Base-by-base conservation (phyloP, 768 basidiomycete species). In the Rhodotorula diobovata region DNA sequence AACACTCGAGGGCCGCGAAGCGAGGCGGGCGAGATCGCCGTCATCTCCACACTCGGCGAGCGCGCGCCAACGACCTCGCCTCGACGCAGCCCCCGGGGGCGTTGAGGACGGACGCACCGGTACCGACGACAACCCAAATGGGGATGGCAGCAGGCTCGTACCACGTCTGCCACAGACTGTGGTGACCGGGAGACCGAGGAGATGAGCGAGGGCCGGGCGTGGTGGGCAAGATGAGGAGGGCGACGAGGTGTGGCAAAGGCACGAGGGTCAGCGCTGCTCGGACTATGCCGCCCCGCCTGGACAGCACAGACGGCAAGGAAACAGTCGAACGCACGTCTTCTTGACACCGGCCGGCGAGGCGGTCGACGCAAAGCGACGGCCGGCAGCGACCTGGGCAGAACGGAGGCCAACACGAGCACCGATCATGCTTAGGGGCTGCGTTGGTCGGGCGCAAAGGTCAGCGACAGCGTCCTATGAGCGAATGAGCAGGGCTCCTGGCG, bases 51-150 rank as follows among this genome's bases (percentile, higher is more conserved):
- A 12, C 48, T 50, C 23, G 30, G 5, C 51, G n/a, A 53, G 25
- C 6, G 15, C 7, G n/a, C 28, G 51, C 28, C 30, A 15, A 14
- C n/a, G 51, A 11, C 0, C 9, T 2, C 0, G 30, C 16, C 23
- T 1, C 2, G 45, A 35, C 21, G 21, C 25, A 50, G n/a, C n/a
- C n/a, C n/a, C n/a, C n/a, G n/a, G n/a, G n/a, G n/a, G n/a, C n/a
- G n/a, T n/a, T n/a, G 25, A 25, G 23, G 18, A 23, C 2, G 6
- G 30, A 46, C 58, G 18, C 59, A 68, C 54, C 67, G 21, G 71
- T 63, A 39, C 76, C 76, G 34, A 74, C 58, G 32, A 74, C 68
- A 23, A 56, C 72, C n/a, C 58, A 66, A 53, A 72, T 72, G 32
- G 71, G 71, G 51, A 67, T 57, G 28, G 66, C 71, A 12, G 66